Conservation (phyloP, 768 basidiomycete genomes). For the Mycena haematopus region DNA sequence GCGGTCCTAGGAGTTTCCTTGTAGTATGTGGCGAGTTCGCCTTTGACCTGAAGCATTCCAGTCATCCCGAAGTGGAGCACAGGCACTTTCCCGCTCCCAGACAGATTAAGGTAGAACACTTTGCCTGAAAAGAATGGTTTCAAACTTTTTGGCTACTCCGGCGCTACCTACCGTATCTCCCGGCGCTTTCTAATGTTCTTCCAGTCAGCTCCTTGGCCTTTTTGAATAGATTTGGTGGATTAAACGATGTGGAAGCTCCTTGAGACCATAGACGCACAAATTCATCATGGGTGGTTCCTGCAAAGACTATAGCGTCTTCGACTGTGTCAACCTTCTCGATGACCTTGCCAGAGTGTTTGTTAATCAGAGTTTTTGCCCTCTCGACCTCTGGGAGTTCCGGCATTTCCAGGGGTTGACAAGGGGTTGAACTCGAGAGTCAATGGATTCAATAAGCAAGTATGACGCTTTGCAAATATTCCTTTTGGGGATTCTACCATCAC, state of each 20-base stretch:
- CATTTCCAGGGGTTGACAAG: conserved; percentile 3
- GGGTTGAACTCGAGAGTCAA: no score
- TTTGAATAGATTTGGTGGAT: conserved; percentile 11
- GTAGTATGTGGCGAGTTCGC: conserved; percentile 55
- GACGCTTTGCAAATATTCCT: neutral
- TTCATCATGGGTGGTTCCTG: conserved; percentile 57
- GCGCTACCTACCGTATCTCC: conserved; percentile 55
- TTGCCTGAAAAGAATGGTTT: conserved; percentile 50
- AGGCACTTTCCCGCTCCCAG: conserved; percentile 65
- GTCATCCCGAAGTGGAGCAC: conserved; percentile 89
- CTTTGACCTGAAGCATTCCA: conserved; percentile 76
- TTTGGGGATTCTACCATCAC: neutral
- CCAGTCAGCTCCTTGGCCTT: conserved; percentile 63
- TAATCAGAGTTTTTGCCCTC: conserved; percentile 63
- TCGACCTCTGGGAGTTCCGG: conserved; percentile 64
- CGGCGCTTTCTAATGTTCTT: conserved; percentile 52
- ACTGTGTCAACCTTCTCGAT: conserved; percentile 63
- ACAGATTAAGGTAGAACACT: conserved; percentile 70
- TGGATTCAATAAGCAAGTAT: no score
- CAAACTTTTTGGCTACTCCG: neutral
- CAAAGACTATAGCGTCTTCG: conserved; percentile 69
- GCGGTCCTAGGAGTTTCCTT: conserved; percentile 48
- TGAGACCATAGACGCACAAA: conserved; percentile 58
- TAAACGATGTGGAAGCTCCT: conserved; percentile 5
- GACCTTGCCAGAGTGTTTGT: conserved; percentile 52